Evolutionary conservation across 208 protist species (phyloP).

Genomic region (Trypanosoma rangeli): DNA sequence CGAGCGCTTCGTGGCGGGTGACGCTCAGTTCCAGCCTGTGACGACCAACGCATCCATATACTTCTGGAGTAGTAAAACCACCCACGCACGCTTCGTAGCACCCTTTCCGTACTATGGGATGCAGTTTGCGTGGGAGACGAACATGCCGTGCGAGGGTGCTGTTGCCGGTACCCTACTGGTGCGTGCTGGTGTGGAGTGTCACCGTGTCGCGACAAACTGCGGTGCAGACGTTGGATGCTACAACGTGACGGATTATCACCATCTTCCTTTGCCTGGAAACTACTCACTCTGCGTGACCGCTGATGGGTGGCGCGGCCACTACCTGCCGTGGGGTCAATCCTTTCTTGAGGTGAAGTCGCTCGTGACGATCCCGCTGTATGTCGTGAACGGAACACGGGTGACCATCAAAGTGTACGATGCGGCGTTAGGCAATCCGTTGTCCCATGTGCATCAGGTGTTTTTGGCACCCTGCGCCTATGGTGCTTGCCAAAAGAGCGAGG

Average conservation of each 20-base stretch:
- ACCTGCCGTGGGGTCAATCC: constrained; percentile 4
- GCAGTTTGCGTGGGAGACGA: neutral
- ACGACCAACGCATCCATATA: neutral
- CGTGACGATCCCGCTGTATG: neutral
- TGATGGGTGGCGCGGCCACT: neutral
- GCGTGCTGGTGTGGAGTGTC: neutral
- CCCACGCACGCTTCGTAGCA: neutral
- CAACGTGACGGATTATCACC: neutral
- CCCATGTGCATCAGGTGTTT: neutral
- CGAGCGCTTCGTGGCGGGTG: too few species aligned
- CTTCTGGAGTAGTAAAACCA: neutral
- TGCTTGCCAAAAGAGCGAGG: neutral
- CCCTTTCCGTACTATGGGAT: neutral
- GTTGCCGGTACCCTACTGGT: neutral
- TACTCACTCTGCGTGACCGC: constrained; percentile 4
- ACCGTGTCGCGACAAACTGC: neutral
- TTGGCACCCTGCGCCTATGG: neutral
- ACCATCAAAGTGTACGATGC: neutral
- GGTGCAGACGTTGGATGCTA: neutral
- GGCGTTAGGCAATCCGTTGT: neutral
- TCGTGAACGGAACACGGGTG: neutral
- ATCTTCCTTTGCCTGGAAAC: constrained; percentile 1
- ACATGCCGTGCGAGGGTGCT: neutral
- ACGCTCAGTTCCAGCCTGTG: neutral
- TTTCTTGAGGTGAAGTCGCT: neutral